Evolutionary conservation across 768 basidiomycete genomes (phyloP).

Genomic region (Sarcodon aspratus): DNA sequence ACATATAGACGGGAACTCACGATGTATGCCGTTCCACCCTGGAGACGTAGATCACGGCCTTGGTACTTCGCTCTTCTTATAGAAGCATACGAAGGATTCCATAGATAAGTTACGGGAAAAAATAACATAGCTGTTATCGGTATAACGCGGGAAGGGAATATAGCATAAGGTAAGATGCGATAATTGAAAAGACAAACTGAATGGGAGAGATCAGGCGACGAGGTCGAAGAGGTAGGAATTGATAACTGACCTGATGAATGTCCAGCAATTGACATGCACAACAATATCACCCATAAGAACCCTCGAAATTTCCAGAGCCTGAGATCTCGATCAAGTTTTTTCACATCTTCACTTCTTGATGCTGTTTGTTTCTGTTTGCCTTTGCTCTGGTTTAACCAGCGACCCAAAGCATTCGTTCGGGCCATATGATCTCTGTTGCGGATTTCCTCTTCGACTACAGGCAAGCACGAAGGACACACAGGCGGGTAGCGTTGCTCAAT

Average conservation of each 20-base stretch:
- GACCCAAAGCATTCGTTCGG: conserved; percentile 61
- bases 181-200: background rate
- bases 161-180: background rate
- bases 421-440: conserved; percentile 73
- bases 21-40: conserved; percentile 51
- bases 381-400: conserved; percentile 54
- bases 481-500: conserved; percentile 80
- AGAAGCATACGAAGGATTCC: conserved; percentile 75
- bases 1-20: conserved; percentile 24
- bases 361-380: conserved; percentile 47
- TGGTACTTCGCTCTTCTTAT: conserved; percentile 50
- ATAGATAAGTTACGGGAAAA: conserved; percentile 18
- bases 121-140: background rate
- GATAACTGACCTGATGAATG: conserved; percentile 9
- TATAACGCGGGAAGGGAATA: background rate
- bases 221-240: background rate
- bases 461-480: conserved; percentile 66
- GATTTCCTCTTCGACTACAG: conserved; percentile 76
- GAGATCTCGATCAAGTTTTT: conserved; percentile 37
- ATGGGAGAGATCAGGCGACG: background rate
- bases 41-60: conserved; percentile 59
- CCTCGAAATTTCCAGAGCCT: conserved; percentile 64
- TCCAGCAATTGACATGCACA: conserved; percentile 14
- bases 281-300: conserved; percentile 44
- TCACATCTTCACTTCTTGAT: conserved; percentile 22